Percentiles rank a stretch among this genome's conserved stretches.
Conservation (phyloP, 768 basidiomycete species). For the Suillus placidus region DNA sequence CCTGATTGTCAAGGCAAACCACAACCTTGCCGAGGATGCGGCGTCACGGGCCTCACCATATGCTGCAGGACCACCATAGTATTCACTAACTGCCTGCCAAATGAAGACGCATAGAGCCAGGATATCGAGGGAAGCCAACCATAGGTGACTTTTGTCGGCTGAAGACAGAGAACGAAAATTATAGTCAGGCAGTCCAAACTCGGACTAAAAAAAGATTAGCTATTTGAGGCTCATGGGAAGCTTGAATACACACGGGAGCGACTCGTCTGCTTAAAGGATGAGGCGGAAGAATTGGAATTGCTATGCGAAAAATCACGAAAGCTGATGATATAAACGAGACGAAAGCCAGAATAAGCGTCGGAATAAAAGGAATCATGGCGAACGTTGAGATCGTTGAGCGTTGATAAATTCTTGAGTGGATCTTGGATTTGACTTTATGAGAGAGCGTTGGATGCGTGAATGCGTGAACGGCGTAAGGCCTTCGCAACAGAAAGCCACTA, state of each 20-base stretch:
- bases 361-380: constrained; percentile 68
- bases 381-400: constrained; percentile 22
- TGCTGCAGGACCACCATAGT: constrained; percentile 47
- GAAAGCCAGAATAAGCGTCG: constrained; percentile 66
- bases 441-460: constrained; percentile 29
- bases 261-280: constrained; percentile 74
- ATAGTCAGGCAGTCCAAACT: constrained; percentile 69
- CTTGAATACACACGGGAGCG: constrained; percentile 56
- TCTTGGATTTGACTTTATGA: constrained; percentile 13
- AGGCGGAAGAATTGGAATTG: constrained; percentile 75
- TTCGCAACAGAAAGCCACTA: constrained; percentile 37
- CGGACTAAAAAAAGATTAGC: constrained; percentile 49
- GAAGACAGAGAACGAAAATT: constrained; percentile 62
- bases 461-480: constrained; percentile 41
- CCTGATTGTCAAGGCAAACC: constrained; percentile 67
- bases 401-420: constrained; percentile 14
- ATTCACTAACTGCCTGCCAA: constrained; percentile 66
- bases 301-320: constrained; percentile 75
- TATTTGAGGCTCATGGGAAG: constrained; percentile 5
- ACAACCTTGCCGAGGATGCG: constrained; percentile 61
- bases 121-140: constrained; percentile 71
- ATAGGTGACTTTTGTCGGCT: constrained; percentile 72
- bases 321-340: constrained; percentile 73
- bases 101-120: constrained; percentile 62
- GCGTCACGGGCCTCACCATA: constrained; percentile 50